Evolutionary conservation across 2,329 filamentous ascomycete species (phyloP).

Genomic region (Aspergillus pseudoglaucus): DNA sequence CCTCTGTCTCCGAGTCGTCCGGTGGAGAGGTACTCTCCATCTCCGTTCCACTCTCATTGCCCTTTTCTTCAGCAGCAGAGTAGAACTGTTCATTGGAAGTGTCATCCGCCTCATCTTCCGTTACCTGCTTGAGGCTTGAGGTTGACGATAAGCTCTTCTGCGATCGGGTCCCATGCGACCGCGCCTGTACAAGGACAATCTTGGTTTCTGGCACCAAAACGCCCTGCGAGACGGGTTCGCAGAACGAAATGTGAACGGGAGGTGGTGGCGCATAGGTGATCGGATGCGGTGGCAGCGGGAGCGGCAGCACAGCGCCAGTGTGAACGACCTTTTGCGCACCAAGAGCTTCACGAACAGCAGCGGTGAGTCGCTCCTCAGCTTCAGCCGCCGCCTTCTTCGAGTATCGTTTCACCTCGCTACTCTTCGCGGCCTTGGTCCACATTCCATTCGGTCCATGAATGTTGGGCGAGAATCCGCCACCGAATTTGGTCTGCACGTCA

Average conservation of each 20-base stretch:
- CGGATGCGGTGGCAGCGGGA: constrained; percentile 70
- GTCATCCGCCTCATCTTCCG: constrained; percentile 62
- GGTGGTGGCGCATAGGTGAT: constrained; percentile 79
- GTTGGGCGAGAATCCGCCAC: constrained; percentile 50
- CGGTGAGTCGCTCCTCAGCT: constrained; percentile 54
- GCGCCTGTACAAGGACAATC: constrained; percentile 64
- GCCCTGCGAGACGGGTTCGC: constrained; percentile 89
- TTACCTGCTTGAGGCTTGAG: constrained; percentile 55
- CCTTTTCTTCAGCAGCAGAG: constrained; percentile 77
- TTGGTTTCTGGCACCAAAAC: constrained; percentile 69
- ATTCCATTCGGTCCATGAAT: constrained; percentile 34
- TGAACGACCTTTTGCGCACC: constrained; percentile 70
- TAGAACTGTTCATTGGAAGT: constrained; percentile 87
- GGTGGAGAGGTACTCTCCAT: constrained; percentile 50
- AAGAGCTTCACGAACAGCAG: constrained; percentile 68
- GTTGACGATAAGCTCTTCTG: constrained; percentile 42
- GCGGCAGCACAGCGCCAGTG: constrained; percentile 71
- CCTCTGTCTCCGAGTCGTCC: constrained; percentile 56
- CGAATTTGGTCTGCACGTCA: constrained; percentile 76
- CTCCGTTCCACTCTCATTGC: constrained; percentile 36
- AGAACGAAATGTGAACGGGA: constrained; percentile 83
- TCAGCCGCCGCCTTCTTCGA: constrained; percentile 30
- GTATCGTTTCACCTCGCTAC: constrained; percentile 23
- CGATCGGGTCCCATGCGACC: constrained; percentile 34
- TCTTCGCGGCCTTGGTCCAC: constrained; percentile 29